Percentiles rank a stretch among this genome's conserved stretches.
phyloP scores from a whole-genome alignment of 1,284 basidiomycete species.

The Trametes polyzona region DNA sequence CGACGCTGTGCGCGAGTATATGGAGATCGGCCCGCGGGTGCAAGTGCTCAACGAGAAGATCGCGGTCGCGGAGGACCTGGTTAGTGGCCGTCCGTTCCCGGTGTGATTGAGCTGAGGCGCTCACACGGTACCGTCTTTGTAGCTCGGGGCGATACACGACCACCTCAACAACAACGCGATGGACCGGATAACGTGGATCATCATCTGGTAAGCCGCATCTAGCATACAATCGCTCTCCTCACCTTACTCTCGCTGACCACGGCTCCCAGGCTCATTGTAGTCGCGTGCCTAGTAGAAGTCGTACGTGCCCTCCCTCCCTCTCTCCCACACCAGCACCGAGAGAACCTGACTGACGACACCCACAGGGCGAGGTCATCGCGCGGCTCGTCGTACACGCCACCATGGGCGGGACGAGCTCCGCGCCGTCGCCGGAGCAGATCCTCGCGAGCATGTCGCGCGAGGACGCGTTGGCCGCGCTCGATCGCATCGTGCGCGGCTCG shows the following conservation, averaged over 20 bases:
- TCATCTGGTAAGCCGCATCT: slow-evolving; percentile 91
- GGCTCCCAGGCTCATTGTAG: slow-evolving; percentile 76
- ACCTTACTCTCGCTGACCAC: not conserved
- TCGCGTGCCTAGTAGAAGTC: slow-evolving; percentile 83
- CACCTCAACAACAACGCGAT: slow-evolving; percentile 91
- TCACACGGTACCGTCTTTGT: slow-evolving; percentile 4
- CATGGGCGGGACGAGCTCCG: slow-evolving; percentile 18
- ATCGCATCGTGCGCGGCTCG: slow-evolving; percentile 24
- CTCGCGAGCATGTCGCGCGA: slow-evolving; percentile 28
- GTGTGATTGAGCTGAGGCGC: not conserved
- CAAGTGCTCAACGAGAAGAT: slow-evolving; percentile 90
- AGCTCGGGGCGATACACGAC: slow-evolving; percentile 94
- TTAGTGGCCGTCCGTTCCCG: slow-evolving; percentile 44
- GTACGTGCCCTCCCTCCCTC: slow-evolving; percentile 44
- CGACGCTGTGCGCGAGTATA: slow-evolving; percentile 93
- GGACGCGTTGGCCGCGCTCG: slow-evolving; percentile 27
- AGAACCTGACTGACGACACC: not conserved
- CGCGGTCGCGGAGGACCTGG: slow-evolving; percentile 86
- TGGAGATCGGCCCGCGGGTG: slow-evolving; percentile 89
- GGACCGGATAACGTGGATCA: slow-evolving; percentile 94
- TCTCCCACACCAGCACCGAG: not conserved
- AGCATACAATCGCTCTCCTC: not conserved
- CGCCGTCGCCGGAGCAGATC: slow-evolving; percentile 16
- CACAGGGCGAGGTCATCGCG: slow-evolving; percentile 81
- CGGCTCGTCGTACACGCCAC: slow-evolving; percentile 75